Conservation (phyloP, 208 protist species). For the Novymonas esmeraldas region DNA sequence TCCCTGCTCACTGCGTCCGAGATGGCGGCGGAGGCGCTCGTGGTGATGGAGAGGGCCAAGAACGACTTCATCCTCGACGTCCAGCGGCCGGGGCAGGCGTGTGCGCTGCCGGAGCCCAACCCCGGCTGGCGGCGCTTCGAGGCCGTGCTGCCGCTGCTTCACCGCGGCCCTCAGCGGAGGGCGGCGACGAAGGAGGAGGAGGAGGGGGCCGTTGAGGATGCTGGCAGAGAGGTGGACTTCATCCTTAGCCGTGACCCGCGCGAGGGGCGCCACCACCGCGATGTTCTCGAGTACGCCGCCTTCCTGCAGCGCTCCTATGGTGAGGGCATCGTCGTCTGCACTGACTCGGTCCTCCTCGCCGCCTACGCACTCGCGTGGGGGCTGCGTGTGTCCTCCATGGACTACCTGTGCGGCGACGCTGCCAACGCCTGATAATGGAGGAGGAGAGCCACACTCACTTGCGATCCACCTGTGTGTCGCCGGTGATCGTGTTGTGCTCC, state of each 20-base stretch:
- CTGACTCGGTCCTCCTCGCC: conserved; percentile 64
- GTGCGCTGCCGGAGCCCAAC: conserved; percentile 37
- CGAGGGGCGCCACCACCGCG: conserved; percentile 42
- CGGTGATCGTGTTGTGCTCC: neutral
- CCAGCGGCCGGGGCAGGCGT: conserved; percentile 54
- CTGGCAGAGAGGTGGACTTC: conserved; percentile 32
- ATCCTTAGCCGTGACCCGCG: conserved; percentile 51
- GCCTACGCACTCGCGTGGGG: conserved; percentile 69
- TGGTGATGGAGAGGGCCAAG: conserved; percentile 60
- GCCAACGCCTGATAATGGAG: too few species aligned
- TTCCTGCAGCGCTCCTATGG: conserved; percentile 39
- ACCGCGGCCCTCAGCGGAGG: neutral
- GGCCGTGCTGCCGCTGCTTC: conserved; percentile 36
- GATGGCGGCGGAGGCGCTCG: conserved; percentile 50
- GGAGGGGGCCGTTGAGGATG: neutral
- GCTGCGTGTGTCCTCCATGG: conserved; percentile 56
- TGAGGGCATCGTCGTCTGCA: conserved; percentile 57
- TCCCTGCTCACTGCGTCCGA: conserved; percentile 34
- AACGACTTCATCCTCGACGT: conserved; percentile 65
- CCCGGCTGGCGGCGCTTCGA: conserved; percentile 44
- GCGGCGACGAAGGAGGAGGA: neutral
- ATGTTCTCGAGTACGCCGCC: conserved; percentile 53
- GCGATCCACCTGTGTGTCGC: too few species aligned
- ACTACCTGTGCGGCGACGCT: conserved; percentile 14
- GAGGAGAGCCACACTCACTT: too few species aligned